A percentile compares a stretch with the other conserved stretches of the same genome.
These are phyloP conservation scores for Epithemia pelagica DNA, from an alignment of 108 stramenopile genomes.

Conservation along the genomic window DNA sequence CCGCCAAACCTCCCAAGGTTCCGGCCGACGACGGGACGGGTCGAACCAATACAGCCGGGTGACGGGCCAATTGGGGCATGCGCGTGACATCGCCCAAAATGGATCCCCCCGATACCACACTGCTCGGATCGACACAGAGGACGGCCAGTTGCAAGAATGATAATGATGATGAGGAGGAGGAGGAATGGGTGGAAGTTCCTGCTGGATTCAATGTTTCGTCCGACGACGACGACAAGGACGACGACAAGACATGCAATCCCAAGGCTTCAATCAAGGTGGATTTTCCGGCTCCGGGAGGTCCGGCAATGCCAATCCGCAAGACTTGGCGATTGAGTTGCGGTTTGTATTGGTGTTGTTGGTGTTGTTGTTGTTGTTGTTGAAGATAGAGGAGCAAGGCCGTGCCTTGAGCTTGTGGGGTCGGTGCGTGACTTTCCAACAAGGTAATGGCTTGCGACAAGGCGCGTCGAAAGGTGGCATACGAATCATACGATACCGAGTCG, in stretches of 20 bases:
- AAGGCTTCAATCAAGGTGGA: constrained; percentile 59
- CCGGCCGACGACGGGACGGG: constrained; percentile 86
- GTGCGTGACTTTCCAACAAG: constrained; percentile 44
- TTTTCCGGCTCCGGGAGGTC: constrained; percentile 68
- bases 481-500: background rate
- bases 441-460: constrained; percentile 57
- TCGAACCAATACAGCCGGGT: constrained; percentile 84
- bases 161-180: background rate
- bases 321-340: background rate
- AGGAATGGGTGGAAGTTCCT: background rate
- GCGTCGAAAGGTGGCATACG: constrained; percentile 14
- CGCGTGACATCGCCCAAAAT: constrained; percentile 98
- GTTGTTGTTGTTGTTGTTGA: background rate
- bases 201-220: constrained; percentile 13
- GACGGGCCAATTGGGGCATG: constrained; percentile 83
- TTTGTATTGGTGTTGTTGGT: background rate
- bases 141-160: constrained; percentile 54
- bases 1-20: constrained; percentile 85
- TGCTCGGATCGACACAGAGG: constrained; percentile 90
- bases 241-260: constrained; percentile 49
- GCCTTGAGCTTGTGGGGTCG: constrained; percentile 28
- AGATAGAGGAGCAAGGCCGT: constrained; percentile 32
- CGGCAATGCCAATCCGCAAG: constrained; percentile 55
- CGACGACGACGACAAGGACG: background rate
- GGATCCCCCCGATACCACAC: constrained; percentile 84